Evolutionary conservation across 1,139 yeast genomes (phyloP), one percentile per base, ranked within the genome.

Genomic region (Diutina rugosa): DNA sequence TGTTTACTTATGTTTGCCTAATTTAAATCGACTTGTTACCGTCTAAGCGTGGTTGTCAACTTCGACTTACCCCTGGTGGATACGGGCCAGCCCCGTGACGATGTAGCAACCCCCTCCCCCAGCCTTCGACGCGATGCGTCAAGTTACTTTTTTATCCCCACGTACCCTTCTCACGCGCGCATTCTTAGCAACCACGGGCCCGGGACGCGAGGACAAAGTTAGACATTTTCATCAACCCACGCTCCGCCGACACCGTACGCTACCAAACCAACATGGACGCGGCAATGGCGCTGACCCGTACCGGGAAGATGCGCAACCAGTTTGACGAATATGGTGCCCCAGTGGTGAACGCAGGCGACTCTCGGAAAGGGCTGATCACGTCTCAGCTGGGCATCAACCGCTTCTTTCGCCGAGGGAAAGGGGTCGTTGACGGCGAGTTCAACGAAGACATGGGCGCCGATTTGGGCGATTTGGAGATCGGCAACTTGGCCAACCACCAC

Each of bases 381-480:
- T 76, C 81, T 0, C 73, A 75, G 55, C 68, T 74, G 1, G 65
- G 67, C 8, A 66, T 72, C 59, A 66, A 74, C 55, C 69, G 70
- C 56, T 67, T 82, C 55, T 78, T 80, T 65, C 74, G 78, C 57
- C 67, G 79, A 55, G 49, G 49, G 9, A 38, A 38, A 38, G 74
- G 74, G 51, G 71, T 68, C 47, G 69, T 64, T 18, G 70, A 62
- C 21, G 69, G 62, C 10, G 67, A 54, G 9, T 77, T 75, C 57
- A 86, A 81, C 57, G 87, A 78, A 10, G 87, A 81, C 28, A 72
- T 69, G 3, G 81, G 82, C 7, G 74, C 77, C 10, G 77, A 78
- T 56, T 77, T 78, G 51, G 74, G 77, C 10, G 77, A 78, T 56
- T 77, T 78, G 51, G 74, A 72, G 10, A 30, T 49, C 30, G 74